Evolutionary conservation across 2,329 filamentous ascomycete genomes (phyloP), one percentile per base, ranked within the genome.

Genomic region (Corynespora cassiicola): DNA sequence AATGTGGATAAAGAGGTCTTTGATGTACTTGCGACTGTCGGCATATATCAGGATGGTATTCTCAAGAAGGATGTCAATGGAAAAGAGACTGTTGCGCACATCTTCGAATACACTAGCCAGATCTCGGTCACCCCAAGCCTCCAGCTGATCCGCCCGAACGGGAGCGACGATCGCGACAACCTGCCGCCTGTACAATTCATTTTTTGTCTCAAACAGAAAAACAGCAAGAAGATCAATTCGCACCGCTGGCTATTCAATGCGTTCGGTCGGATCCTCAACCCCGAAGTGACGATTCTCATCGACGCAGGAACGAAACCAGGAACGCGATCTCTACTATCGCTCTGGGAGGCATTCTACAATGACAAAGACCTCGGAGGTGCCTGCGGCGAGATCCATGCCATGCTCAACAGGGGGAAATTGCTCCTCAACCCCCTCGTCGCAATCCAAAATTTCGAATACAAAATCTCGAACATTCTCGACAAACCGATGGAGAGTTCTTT

Each of bases 191-290:
- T 96, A 17, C 92, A 96, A 78, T 95, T 96, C 85, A 95, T 96
- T 69, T 96, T 96, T 78, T 96, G 91, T 66, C 72, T 96, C 70
- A 96, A 96, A 78, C 87, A 94, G 68, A 90, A 95, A 81, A 96
- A 96, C 78, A 95, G 80, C 76, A 96, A 96, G 79, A 96, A 96
- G 82, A 96, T 96, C 76, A 96, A 96, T 76, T 96, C 91, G 22
- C 91, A 96, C 69, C 80, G 91, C 75, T 96, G 92, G 91, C 80
- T 96, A 15, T 96, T 96, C 75, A 96, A 95, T 57, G 91, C 88
- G 23, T 96, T 96, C 66, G 91, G 91, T 47, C 88, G 91, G 52
- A 94, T 96, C 58, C 73, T 96, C 56, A 96, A 96, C 74, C 92
- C 92, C 11, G 91, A 96, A 71, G 84, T 96, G 39, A 94, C 88